Evolutionary conservation across 352 stramenopile species (phyloP), one percentile per base, ranked within the genome.

Genomic region (Phytophthora tubulina): DNA sequence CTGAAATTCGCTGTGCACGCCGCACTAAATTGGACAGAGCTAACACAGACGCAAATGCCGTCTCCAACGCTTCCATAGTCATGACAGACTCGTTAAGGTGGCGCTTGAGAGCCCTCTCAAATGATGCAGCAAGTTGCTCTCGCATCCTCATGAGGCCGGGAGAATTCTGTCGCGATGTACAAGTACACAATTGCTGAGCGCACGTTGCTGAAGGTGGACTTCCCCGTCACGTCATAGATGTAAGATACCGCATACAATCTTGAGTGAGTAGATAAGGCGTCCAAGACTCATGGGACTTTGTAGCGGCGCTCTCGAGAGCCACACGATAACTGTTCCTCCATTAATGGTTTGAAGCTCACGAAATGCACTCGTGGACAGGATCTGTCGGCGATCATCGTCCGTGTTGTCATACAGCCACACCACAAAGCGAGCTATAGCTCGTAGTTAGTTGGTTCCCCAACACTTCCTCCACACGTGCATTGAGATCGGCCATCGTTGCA

Each of bases 181-280:
- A 62, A 15, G 11, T 52, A 62, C 17, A 42, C 39, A 5, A 62
- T 39, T 4, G 54, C 54, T 9, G 54, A 51, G 27, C 54, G 39
- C 13, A 51, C 30, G 3, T 62, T 62, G 27, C 39, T 27, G 8
- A 51, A 51, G 2, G 54, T 51, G 6, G 51, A 58, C 35, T 46
- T 58, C 2, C 33, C 51, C 0, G 35, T 41, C 27, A 62, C 39
- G 3, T 27, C 14, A 13, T 62, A 6, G 39, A 31, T 3, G 39
- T 55, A 2, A 36, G 27, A 10, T 51, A 62, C 3, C 54, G 21
- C 54, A 52, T 54, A 14, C 39, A 42, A 4, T 42, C 54, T 42
- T 62, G 27, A 13, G 54, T 62, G 21, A 27, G 21, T 27, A 9
- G 38, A 39, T 8, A 62, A 14, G 3, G 5, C 54, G 2, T 15